Base-by-base conservation (phyloP, 2,329 filamentous ascomycete genomes). In the Diaporthe helianthi region DNA sequence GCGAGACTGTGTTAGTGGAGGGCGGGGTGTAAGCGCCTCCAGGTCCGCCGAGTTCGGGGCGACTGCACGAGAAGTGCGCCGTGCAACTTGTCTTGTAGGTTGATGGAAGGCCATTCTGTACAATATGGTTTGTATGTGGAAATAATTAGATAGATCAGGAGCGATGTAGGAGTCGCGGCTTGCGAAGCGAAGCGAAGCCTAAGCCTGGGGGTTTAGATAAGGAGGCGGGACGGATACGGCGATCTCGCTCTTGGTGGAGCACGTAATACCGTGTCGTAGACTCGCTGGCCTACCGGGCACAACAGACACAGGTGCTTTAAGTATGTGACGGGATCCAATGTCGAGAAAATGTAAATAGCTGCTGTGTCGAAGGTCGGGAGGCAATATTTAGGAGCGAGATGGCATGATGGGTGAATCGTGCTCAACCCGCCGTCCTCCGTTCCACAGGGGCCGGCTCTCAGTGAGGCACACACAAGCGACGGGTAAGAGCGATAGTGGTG, bases 91-190 rank as follows among this genome's bases (percentile, higher is more conserved):
- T 70, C 85, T 83, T 46, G 86, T 85, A 54, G 87, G 84, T 74
- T 89, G 87, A 72, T 88, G 88, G 74, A 90, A 89, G 54, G 87
- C 87, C 87, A 89, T 89, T 60, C 47, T 29, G 22, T 38, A 41
- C n/a, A 67, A 26, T 24, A 58, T 38, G 3, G 17, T 24, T 12
- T 29, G 15, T 24, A 22, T 38, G n/a, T 26, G 22, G 44, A 58
- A 26, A 26, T 9, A 8, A 26, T 31, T 24, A 38, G 26, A 15
- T 24, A 53, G 36, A 38, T 65, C 29, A 47, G 15, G 26, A 44
- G 53, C 44, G 60, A 8, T 64, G 13, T 66, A 38, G 36, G 10
- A 63, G 41, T 31, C 44, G 55, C 38, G 41, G 31, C 24, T 53
- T 36, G 49, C 47, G 41, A 22, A 31, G 53, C 51, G n/a, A n/a